Base-by-base conservation (phyloP, 2,329 filamentous ascomycete species). In the Pezicula carpinea region DNA sequence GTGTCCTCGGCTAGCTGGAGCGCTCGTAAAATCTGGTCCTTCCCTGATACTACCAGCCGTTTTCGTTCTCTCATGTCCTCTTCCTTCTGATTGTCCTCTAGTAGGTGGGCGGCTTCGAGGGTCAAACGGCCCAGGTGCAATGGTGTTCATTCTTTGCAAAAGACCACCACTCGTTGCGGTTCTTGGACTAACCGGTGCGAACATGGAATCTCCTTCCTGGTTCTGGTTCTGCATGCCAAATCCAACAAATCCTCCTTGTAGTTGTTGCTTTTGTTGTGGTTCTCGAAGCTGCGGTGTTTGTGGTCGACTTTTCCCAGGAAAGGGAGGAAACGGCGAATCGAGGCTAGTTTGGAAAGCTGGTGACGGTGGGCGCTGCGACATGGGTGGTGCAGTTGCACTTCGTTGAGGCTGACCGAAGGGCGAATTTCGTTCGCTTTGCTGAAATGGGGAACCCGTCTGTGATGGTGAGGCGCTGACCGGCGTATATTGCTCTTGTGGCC, bases 91-190 rank as follows among this genome's bases (percentile, higher is more conserved):
- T 31, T 44, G 29, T 15, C 57, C 52, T 39, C 52, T 48, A 26
- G 23, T 26, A 10, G 7, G 7, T 6, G 23, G 23, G 23, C 23
- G 23, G 11, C 23, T 26, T 26, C 23, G 7, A 11, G 38, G 38
- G 11, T 82, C 79, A 56, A 88, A 87, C 0, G 84, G 83, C 0
- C 82, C 83, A 1, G 83, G 80, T 1, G 79, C 74, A 58, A 87
- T 83, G 7, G 70, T 75, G 54, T 87, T 77, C 73, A 87, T 79
- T 43, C 80, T 76, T 52, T 79, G 74, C 55, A 85, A 59, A 22
- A 88, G 58, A 44, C 64, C 70, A 41, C 64, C 67, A 48, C 65
- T 67, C 15, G 61, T 68, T 53, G 65, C 64, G 2, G 59, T 60
- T 29, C 63, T 64, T 21, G 79, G 77, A 52, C 72, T 81, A 17